Base-by-base conservation (phyloP, 2,329 filamentous ascomycete species). In the Talaromyces sp. region DNA sequence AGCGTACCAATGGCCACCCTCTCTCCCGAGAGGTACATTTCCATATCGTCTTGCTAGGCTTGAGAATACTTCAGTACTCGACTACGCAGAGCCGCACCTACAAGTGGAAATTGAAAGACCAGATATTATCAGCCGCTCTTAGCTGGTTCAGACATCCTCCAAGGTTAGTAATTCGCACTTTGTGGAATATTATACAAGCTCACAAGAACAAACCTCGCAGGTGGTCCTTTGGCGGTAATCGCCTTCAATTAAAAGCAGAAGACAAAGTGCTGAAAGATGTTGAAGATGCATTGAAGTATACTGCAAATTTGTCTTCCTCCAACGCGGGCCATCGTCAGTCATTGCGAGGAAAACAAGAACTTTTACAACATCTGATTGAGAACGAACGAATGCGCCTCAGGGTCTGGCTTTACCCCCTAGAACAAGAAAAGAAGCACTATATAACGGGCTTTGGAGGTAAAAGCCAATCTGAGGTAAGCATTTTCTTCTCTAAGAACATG, bases 221-320 rank as follows among this genome's bases (percentile, higher is more conserved):
- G 69, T 99, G 95, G 94, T 96, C 95, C 0, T 98, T 95, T 77
- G 95, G 95, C 64, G 95, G 94, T 71, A 99, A 97, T 74, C 86
- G 91, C 58, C 81, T 99, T 16, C 95, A 99, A 75, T 83, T 98
- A 60, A 98, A 96, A 81, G 94, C 96, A 0, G 95, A 99, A 78
- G 87, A 92, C 39, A 90, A 90, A 69, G 82, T 97, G 19, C 85
- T 98, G 45, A 84, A 85, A 7, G 93, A 97, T 74, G 88, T 97
- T 41, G 82, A 89, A 58, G 76, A 79, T 11, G 86, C 88, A 14
- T 79, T 99, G 67, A 87, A 88, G 68, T 83, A 81, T 2, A 85
- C 93, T 11, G 82, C 86, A 0, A 82, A 82, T 66, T 86, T 91
- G 41, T 89, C 87, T 3, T 74, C 75, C 63, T 71, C 76, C 14